phyloP scores from a whole-genome alignment of 768 basidiomycete genomes.

The Tephrocybe sp. region DNA sequence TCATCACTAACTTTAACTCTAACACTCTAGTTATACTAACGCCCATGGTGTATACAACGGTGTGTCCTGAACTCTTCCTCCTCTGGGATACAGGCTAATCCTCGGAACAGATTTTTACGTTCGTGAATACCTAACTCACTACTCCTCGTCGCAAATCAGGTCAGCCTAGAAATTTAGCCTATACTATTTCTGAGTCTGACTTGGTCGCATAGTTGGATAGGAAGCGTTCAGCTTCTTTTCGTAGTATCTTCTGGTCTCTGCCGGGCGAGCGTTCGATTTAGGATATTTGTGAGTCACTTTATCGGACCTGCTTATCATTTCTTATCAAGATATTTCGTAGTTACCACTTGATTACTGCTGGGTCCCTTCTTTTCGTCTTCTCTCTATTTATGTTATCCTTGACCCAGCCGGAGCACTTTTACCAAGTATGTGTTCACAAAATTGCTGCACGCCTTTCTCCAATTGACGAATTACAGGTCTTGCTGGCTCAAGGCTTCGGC shows the following conservation, averaged over 20 bases:
- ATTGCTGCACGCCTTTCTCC: background rate
- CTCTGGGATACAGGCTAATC: background rate
- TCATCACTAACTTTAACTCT: background rate
- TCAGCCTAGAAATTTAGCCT: background rate
- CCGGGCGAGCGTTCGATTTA: constrained; percentile 25
- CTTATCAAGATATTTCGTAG: background rate
- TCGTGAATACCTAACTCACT: constrained; percentile 22
- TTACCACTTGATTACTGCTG: constrained; percentile 9
- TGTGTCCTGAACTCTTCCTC: background rate
- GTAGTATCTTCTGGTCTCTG: constrained; percentile 24
- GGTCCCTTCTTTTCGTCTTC: constrained; percentile 6
- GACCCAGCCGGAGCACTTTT: constrained; percentile 13
- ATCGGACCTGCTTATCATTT: background rate
- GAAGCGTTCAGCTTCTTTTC: constrained; percentile 26
- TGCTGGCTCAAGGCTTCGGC: constrained; percentile 47
- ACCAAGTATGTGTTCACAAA: constrained; percentile 21
- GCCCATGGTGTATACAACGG: constrained; percentile 10
- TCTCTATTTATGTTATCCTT: constrained; percentile 9
- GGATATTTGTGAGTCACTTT: constrained; percentile 24
- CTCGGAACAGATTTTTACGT: constrained; percentile 24
- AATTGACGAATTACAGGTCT: constrained; percentile 30
- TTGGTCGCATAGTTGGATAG: constrained; percentile 26
- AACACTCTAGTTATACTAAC: background rate
- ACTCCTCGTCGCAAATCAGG: constrained; percentile 22
- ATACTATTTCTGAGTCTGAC: background rate